Base-by-base conservation (phyloP, 345 rosid genomes). In the Gossypium anomalum region DNA sequence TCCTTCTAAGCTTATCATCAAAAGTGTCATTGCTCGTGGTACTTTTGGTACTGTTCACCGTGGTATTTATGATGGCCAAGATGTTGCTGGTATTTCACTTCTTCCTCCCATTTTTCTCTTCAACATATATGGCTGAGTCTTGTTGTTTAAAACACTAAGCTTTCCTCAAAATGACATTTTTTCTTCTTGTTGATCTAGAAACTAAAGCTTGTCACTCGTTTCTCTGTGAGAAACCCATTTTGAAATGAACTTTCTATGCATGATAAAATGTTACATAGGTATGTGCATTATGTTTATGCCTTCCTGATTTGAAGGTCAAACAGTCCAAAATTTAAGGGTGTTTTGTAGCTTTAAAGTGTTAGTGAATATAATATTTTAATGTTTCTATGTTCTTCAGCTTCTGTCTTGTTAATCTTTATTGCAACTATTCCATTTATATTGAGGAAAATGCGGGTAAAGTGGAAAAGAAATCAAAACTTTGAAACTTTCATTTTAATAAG, bases 21-120 rank as follows among this genome's bases (percentile, higher is more conserved):
- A 85, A 84, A 63, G 84, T 78, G 98, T 84, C 72, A 91, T 95
- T 53, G 99, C 97, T 70, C 88, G 99, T 44, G 98, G 99, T 74
- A 89, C 99, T 78, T 95, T 95, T 72, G 97, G 98, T n/a, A 87
- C 92, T 53, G 98, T 95, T 79, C 98, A 91, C 78, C 97, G 99
- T 70, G 99, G 99, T 66, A 41, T 89, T 75, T 95, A 95, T 56
- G 98, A 95, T 78, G 90, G 91, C 70, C 94, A 78, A 75, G 99
- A 95, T 86, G 96, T 95, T 22, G 99, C 99, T 38, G 98, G 99
- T 95, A 87, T 79, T 34, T 20, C 2, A 12, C 64, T 60, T 27
- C 17, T 60, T 60, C 41, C 43, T 27, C 41, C 27, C 64, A 27
- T 13, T 77, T 72, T 48, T 25, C 17, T 61, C 59, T 38, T 20